Conservation (phyloP, 306 rosid genomes). For the Hippophae rhamnoides region DNA sequence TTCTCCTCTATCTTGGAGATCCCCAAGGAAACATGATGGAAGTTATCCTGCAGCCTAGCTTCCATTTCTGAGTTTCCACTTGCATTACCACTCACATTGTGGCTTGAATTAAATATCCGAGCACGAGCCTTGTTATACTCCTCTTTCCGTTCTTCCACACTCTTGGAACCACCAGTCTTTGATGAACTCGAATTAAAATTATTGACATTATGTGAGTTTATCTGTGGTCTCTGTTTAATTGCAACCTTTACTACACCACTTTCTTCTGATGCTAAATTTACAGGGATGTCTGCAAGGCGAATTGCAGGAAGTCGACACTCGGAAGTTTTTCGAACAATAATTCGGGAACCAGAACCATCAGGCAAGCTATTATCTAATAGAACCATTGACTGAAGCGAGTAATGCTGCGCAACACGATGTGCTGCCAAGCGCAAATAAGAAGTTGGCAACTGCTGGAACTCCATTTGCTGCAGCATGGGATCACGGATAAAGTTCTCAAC, state of each 20-base stretch:
- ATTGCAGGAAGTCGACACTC: conserved; percentile 64
- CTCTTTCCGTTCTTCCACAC: conserved; percentile 97
- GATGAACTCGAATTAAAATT: conserved; percentile 39
- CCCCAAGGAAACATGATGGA: conserved; percentile 42
- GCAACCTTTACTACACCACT: conserved; percentile 65
- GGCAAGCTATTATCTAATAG: conserved; percentile 67
- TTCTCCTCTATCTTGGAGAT: conserved; percentile 57
- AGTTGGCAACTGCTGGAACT: conserved; percentile 92
- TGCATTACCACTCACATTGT: conserved; percentile 23
- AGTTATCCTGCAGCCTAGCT: conserved; percentile 45
- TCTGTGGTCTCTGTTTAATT: conserved; percentile 89
- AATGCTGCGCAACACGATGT: conserved; percentile 96
- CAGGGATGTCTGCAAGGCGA: conserved; percentile 91
- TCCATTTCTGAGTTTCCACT: conserved; percentile 60
- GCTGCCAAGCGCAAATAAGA: conserved; percentile 96
- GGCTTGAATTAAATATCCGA: conserved; percentile 70
- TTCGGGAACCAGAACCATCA: conserved; percentile 91
- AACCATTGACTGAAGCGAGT: conserved; percentile 89
- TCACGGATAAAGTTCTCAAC: conserved; percentile 75
- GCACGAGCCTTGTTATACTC: conserved; percentile 97
- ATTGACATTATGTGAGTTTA: conserved; percentile 29
- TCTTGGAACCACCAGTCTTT: conserved; percentile 48
- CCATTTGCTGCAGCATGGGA: conserved; percentile 76
- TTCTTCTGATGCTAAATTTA: conserved; percentile 54
- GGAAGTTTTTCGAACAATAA: conserved; percentile 78